Conservation (phyloP, 1,284 basidiomycete genomes). For the Ustilago nuda region DNA sequence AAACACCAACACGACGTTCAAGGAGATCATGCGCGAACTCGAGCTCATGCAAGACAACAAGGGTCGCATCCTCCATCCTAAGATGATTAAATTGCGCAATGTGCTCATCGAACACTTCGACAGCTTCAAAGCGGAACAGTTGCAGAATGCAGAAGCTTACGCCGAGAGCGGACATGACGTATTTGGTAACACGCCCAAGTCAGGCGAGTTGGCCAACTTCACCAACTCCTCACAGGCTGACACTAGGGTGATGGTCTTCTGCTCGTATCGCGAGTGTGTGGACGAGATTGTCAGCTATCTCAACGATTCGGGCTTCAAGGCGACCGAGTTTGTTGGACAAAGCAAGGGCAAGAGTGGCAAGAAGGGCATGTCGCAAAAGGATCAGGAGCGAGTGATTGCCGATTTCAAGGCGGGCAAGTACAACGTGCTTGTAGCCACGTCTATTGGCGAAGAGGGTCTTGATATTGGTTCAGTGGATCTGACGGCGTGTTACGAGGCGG, state of each 20-base stretch:
- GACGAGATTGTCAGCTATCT: constrained; percentile 81
- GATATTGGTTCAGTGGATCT: constrained; percentile 99
- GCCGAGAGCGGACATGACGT: constrained; percentile 54
- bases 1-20: constrained; percentile 75
- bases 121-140: constrained; percentile 69
- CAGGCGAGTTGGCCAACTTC: constrained; percentile 28
- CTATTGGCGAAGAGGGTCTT: constrained; percentile 98
- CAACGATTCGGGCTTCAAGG: constrained; percentile 73
- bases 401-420: constrained; percentile 88
- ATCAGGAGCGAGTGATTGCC: constrained; percentile 88
- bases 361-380: constrained; percentile 89
- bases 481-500: constrained; percentile 95
- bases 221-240: constrained; percentile 58
- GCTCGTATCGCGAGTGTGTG: constrained; percentile 86
- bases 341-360: constrained; percentile 84
- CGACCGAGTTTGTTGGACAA: constrained; percentile 93
- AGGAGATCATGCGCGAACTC: constrained; percentile 76
- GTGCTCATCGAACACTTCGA: constrained; percentile 61
- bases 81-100: constrained; percentile 81
- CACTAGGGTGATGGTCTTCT: constrained; percentile 95
- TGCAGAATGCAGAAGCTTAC: constrained; percentile 77
- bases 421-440: constrained; percentile 95
- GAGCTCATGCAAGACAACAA: constrained; percentile 71
- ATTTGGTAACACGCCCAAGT: constrained; percentile 59
- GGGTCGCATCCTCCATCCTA: constrained; percentile 83